Conservation (phyloP, 1,284 basidiomycete species). For the Quambalaria eucalypti region DNA sequence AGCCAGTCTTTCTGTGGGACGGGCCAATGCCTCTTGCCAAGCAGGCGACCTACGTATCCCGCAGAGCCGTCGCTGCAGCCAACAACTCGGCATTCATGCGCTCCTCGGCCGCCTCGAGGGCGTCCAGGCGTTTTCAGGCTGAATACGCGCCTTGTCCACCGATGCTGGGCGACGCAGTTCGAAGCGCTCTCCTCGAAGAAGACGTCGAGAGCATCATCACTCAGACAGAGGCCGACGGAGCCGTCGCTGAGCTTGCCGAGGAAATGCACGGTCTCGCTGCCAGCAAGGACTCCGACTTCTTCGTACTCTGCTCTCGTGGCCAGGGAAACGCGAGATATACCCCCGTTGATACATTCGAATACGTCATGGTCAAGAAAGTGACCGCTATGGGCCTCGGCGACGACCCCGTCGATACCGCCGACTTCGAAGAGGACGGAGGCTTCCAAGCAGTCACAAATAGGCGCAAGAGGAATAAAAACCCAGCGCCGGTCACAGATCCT, state of each 20-base stretch:
- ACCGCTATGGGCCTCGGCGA: not conserved
- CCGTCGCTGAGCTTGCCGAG: slow-evolving; percentile 26
- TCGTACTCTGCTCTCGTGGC: slow-evolving; percentile 30
- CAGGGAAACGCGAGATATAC: slow-evolving; percentile 25
- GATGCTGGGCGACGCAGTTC: slow-evolving; percentile 16
- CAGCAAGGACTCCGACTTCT: slow-evolving; percentile 35
- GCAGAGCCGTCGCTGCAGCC: slow-evolving; percentile 11
- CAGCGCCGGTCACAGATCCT: not conserved
- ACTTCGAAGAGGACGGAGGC: slow-evolving; percentile 32
- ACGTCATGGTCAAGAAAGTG: slow-evolving; percentile 10
- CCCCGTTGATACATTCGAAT: slow-evolving; percentile 25
- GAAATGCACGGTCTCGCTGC: slow-evolving; percentile 24
- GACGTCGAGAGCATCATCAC: slow-evolving; percentile 19
- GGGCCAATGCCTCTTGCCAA: slow-evolving; percentile 27
- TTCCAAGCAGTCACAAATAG: slow-evolving; percentile 19
- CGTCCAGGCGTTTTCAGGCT: slow-evolving; percentile 17
- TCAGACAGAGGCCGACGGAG: slow-evolving; percentile 29
- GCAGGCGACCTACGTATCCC: slow-evolving; percentile 16
- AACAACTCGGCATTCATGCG: slow-evolving; percentile 27
- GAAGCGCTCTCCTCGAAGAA: slow-evolving; percentile 16
- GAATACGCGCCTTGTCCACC: slow-evolving; percentile 23
- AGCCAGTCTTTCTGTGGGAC: slow-evolving; percentile 36
- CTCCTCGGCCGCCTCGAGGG: slow-evolving; percentile 12
- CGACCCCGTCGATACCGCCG: too few relatives aligned
- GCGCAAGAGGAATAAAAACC: slow-evolving; percentile 3